phyloP scores from a whole-genome alignment of 495 filamentous ascomycete species.

The Talaromyces thailandensis region DNA sequence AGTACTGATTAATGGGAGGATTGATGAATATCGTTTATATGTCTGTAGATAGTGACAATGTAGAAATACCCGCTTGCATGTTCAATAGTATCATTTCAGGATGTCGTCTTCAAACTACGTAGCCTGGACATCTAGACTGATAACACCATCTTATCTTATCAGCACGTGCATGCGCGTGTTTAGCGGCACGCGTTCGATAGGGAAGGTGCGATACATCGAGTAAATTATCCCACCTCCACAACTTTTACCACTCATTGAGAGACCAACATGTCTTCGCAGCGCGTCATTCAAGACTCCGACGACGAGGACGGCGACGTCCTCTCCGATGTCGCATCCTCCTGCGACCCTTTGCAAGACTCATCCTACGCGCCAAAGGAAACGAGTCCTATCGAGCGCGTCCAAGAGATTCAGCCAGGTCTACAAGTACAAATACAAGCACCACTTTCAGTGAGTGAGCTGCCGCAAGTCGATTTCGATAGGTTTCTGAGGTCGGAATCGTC shows the following conservation, averaged over 20 bases:
- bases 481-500: conserved; percentile 23
- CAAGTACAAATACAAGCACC: background rate
- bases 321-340: conserved; percentile 18
- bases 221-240: background rate
- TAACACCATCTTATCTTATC: background rate
- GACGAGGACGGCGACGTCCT: conserved; percentile 34
- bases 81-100: background rate
- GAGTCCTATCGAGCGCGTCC: background rate
- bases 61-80: background rate
- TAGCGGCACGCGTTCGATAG: background rate
- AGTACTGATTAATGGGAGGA: background rate
- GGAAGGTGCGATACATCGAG: background rate
- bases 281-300: conserved; percentile 43
- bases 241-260: background rate
- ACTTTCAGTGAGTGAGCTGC: conserved; percentile 6
- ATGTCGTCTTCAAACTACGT: background rate
- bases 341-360: conserved; percentile 12
- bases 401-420: background rate
- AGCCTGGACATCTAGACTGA: background rate
- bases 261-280: conserved; percentile 15
- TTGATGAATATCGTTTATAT: background rate
- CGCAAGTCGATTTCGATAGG: conserved; percentile 30
- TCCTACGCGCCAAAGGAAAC: background rate
- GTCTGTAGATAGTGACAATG: background rate
- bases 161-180: conserved; percentile 1